Conservation (phyloP, 2,329 filamentous ascomycete genomes). For the Neonectria sp. region DNA sequence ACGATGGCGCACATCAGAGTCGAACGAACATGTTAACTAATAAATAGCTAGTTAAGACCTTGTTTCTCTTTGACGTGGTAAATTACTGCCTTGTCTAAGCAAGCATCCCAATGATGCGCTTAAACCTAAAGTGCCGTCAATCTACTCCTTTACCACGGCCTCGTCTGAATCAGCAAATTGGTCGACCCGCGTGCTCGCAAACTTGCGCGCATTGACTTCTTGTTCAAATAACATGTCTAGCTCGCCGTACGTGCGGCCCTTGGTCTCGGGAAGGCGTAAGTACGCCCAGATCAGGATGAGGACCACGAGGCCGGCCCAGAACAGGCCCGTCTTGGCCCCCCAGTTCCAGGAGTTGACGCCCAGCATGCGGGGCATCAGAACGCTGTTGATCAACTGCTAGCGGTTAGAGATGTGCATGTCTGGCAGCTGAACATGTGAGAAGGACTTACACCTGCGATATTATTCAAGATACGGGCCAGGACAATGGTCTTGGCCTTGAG, state of each 20-base stretch:
- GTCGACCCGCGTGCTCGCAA: conserved; percentile 44
- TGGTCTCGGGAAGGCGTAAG: conserved; percentile 68
- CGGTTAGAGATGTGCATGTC: no score
- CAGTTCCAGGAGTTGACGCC: conserved; percentile 61
- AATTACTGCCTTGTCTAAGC: no score
- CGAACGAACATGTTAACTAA: no score
- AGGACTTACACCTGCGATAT: conserved; percentile 54
- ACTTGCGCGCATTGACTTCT: conserved; percentile 58
- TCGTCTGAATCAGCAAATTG: conserved; percentile 21
- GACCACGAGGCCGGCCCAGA: conserved; percentile 58
- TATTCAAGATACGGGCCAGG: conserved; percentile 63
- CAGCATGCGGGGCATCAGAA: conserved; percentile 62
- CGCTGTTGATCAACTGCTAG: conserved; percentile 58
- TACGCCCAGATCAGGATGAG: conserved; percentile 64
- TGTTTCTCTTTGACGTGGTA: no score
- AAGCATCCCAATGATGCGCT: no score
- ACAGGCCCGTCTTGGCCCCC: conserved; percentile 64
- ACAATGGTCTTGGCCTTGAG: conserved; percentile 63
- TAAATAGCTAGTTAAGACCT: no score
- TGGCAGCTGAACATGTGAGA: no score
- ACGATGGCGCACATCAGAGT: no score
- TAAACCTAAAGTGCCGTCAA: no score
- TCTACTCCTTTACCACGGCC: no score
- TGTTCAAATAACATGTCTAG: conserved; percentile 69
- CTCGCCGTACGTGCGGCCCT: conserved; percentile 67